phyloP scores from a whole-genome alignment of 306 rosid species.

The Clitoria ternatea region DNA sequence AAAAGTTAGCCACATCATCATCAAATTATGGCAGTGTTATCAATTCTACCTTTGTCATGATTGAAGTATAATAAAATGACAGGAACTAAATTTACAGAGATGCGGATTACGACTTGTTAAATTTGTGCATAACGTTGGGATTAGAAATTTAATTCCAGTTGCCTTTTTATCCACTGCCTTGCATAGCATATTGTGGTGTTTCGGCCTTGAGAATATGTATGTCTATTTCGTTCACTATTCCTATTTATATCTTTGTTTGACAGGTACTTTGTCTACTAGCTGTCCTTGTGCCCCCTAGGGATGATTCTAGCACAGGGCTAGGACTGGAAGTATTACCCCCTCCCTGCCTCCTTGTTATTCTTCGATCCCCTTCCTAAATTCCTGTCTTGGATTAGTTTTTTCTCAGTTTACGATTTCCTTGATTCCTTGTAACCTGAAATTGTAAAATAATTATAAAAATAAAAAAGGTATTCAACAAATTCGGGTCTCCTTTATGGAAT shows the following conservation, averaged over 20 bases:
- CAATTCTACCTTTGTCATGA: not conserved
- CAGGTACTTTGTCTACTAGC: not conserved
- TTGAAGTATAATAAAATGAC: not conserved
- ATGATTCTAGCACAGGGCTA: not conserved
- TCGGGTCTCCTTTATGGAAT: not conserved
- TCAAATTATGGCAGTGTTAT: not conserved
- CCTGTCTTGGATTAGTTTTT: not conserved
- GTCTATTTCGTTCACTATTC: not conserved
- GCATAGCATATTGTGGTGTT: not conserved
- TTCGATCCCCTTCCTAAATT: not conserved
- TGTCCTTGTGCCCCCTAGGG: not conserved
- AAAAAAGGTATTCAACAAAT: not conserved
- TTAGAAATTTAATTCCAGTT: not conserved
- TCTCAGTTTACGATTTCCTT: not conserved
- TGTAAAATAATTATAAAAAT: not conserved
- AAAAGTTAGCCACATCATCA: not conserved
- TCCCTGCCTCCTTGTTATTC: not conserved
- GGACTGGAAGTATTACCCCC: not conserved
- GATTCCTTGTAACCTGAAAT: not conserved
- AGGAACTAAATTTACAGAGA: not conserved
- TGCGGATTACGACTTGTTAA: not conserved
- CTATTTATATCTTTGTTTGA: not conserved
- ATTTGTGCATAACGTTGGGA: not conserved
- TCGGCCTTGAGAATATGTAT: not conserved
- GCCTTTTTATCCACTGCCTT: not conserved